Conservation (phyloP, 345 rosid species). For the Euphorbia tirucalli region DNA sequence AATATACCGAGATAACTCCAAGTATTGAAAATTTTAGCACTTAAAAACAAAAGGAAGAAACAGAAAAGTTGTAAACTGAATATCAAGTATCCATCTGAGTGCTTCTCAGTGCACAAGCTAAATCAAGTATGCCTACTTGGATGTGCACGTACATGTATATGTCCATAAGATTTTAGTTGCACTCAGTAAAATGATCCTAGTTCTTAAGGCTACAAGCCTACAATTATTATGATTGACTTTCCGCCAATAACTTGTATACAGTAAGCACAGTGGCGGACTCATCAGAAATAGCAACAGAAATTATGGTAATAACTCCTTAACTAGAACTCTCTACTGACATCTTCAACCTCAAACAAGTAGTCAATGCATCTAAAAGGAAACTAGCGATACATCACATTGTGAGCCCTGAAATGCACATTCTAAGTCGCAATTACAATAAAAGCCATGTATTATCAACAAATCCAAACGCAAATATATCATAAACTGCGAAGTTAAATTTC, state of each 20-base stretch:
- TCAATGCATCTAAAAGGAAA: not conserved
- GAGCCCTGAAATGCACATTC: not conserved
- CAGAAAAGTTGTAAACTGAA: not conserved
- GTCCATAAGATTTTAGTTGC: not conserved
- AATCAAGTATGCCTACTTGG: not conserved
- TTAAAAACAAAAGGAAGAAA: not conserved
- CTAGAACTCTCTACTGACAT: not conserved
- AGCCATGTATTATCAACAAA: not conserved
- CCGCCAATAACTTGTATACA: not conserved
- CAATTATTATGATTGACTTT: not conserved
- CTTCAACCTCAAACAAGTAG: not conserved
- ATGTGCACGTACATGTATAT: not conserved
- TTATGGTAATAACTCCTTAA: not conserved
- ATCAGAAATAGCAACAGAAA: not conserved
- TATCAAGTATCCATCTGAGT: not conserved
- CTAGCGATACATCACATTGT: not conserved
- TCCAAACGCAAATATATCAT: not conserved
- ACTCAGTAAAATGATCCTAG: too few species aligned
- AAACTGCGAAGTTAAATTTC: not conserved
- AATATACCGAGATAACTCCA: not conserved
- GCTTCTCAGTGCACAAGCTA: not conserved
- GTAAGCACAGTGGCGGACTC: not conserved
- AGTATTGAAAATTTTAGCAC: not conserved
- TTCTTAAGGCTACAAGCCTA: not conserved
- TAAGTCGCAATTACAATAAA: not conserved